Percentiles rank a stretch among this genome's conserved stretches.
Evolutionary conservation across 148 eudicot genomes (phyloP).

Genomic region (Fallopia convolvulus): DNA sequence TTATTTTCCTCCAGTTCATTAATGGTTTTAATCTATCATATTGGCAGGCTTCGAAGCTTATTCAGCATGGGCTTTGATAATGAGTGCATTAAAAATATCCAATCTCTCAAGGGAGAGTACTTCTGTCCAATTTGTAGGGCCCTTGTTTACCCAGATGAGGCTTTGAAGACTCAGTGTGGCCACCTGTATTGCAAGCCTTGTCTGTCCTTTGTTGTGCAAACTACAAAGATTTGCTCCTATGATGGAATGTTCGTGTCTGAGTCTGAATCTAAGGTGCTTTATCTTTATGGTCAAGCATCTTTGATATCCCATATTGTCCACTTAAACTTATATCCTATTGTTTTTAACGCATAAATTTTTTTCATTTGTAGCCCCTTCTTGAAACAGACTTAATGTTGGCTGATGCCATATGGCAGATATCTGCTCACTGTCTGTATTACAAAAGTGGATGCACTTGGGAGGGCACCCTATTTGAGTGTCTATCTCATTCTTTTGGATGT

Average conservation of each 20-base stretch:
- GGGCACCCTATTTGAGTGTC: conserved; percentile 65
- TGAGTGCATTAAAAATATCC: conserved; percentile 74
- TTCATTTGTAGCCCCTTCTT: conserved; percentile 50
- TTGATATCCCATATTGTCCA: background rate
- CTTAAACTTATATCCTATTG: background rate
- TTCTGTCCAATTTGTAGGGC: conserved; percentile 84
- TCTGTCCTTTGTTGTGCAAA: conserved; percentile 53
- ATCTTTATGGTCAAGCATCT: background rate
- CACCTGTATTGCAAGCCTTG: conserved; percentile 89
- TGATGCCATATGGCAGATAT: conserved; percentile 64
- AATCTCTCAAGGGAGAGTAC: conserved; percentile 71
- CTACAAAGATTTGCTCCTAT: conserved; percentile 70
- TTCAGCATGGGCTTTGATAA: conserved; percentile 76
- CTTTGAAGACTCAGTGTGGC: conserved; percentile 71
- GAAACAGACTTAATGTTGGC: conserved; percentile 60
- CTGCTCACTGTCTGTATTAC: conserved; percentile 67
- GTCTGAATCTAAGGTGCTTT: conserved; percentile 67
- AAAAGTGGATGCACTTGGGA: conserved; percentile 95
- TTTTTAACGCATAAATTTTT: conserved; percentile 1
- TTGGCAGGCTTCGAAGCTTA: background rate
- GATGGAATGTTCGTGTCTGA: conserved; percentile 86
- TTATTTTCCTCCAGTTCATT: background rate
- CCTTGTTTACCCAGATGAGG: conserved; percentile 82
- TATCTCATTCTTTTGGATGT: conserved; percentile 60
- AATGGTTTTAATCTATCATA: background rate